These are phyloP conservation scores for Botryotinia globosa DNA, from an alignment of 2,329 filamentous ascomycete species.

Conservation along the genomic window DNA sequence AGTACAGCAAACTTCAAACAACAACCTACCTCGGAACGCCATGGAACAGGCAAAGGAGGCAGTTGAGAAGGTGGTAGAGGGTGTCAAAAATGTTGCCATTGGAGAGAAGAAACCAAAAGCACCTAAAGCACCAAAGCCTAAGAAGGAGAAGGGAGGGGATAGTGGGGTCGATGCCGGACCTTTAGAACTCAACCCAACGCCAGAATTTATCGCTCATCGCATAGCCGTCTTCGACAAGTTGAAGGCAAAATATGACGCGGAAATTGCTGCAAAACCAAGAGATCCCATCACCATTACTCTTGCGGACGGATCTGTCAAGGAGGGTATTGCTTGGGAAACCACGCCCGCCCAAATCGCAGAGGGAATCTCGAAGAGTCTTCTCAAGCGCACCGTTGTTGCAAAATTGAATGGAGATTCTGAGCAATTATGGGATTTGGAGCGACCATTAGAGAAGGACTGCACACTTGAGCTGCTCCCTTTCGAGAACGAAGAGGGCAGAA, in stretches of 20 bases:
- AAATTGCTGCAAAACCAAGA: constrained; percentile 67
- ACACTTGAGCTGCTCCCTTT: constrained; percentile 83
- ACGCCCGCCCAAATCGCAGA: constrained; percentile 77
- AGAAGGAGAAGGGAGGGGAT: constrained; percentile 52
- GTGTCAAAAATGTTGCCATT: constrained; percentile 59
- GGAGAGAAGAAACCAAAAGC: constrained; percentile 42
- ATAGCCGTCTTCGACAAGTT: constrained; percentile 85
- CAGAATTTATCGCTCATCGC: constrained; percentile 78
- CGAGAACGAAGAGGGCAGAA: constrained; percentile 69
- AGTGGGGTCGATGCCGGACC: constrained; percentile 43
- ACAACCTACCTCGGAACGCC: constrained; percentile 8
- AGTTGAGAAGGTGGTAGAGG: constrained; percentile 51
- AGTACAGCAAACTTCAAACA: neutral
- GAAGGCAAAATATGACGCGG: constrained; percentile 78
- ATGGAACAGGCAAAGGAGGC: constrained; percentile 51
- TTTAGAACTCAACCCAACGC: constrained; percentile 53
- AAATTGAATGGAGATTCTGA: constrained; percentile 69
- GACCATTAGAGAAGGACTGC: constrained; percentile 85
- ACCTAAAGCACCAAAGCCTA: constrained; percentile 40
- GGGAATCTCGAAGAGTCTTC: constrained; percentile 79
- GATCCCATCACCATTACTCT: constrained; percentile 73
- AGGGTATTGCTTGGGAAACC: constrained; percentile 86
- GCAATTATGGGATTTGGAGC: constrained; percentile 87
- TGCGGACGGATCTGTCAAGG: constrained; percentile 65
- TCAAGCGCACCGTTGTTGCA: constrained; percentile 83